Evolutionary conservation across 176 grass and related monocot species (phyloP), one percentile per base, ranked within the genome.

Genomic region (Puccinellia tenuiflora): DNA sequence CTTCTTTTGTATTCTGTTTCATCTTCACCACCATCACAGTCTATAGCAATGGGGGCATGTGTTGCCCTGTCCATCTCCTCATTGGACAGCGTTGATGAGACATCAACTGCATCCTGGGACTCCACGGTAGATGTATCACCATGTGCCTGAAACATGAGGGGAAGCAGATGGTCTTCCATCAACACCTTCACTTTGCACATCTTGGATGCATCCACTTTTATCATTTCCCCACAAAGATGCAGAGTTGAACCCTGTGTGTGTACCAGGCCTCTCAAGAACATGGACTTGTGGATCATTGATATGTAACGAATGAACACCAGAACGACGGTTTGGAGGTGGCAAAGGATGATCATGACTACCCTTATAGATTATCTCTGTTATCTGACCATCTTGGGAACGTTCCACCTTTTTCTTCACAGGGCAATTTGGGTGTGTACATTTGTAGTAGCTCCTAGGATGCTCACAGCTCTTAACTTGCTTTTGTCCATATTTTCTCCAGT

Each of bases 1-100:
- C 93, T 99, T 92, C 91, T 88, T 90, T 94, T 99, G 68, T 93
- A 96, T 75, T 92, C 93, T 33, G 83, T 99, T 28, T 94, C 96
- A 76, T 99, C 97, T 75, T 86, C 93, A 68, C 93, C 84, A 5
- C 77, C 93, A 22, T 91, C 87, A 56, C 88, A 84, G 52, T 85
- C 81, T 59, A 87, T 20, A 72, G 91, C 84, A 85, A 83, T 38
- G 10, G 86, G 86, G 35, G 85, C 93, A 78, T 86, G 85, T 16
- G 91, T 96, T 78, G 69, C 93, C 65, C 62, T 85, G 72, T 99
- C 93, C 78, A 89, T 89, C 47, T 96, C 93, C 48, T 96, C 89
- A 68, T 98, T 99, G 53, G 93, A 99, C 48, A 92, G 81, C 2
- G 91, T 90, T 39, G 97, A 99, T 0, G 89, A 94, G 38, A 92